phyloP scores from a whole-genome alignment of 352 stramenopile species.

The Phytophthora pseudosyringae region DNA sequence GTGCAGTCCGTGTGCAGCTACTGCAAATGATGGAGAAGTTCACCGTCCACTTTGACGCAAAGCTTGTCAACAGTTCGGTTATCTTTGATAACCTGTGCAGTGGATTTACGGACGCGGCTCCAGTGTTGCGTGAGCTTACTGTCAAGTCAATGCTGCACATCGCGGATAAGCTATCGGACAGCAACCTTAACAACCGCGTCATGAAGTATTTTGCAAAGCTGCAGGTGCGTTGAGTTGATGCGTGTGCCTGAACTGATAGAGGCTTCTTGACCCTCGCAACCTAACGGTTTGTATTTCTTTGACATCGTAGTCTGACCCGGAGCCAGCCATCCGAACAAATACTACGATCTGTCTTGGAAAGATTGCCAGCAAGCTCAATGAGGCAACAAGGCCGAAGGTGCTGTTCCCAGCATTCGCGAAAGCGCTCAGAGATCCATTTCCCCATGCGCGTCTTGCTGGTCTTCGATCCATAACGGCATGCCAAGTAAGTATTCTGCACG shows the following conservation, averaged over 20 bases:
- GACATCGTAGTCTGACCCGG: constrained; percentile 69
- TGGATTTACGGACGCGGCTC: constrained; percentile 90
- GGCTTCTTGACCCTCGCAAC: background rate
- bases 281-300: background rate
- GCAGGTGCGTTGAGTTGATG: constrained; percentile 53
- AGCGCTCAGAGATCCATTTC: constrained; percentile 88
- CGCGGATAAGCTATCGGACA: constrained; percentile 89
- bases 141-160: constrained; percentile 94
- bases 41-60: constrained; percentile 87
- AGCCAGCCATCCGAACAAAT: constrained; percentile 93
- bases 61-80: constrained; percentile 90
- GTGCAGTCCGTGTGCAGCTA: constrained; percentile 89
- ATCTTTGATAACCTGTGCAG: constrained; percentile 93
- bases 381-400: constrained; percentile 87
- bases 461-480: constrained; percentile 83
- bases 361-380: constrained; percentile 88
- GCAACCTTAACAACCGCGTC: constrained; percentile 92
- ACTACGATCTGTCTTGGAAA: constrained; percentile 93
- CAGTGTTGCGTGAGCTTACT: constrained; percentile 90
- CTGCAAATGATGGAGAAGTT: constrained; percentile 94
- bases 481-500: constrained; percentile 52
- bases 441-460: constrained; percentile 87
- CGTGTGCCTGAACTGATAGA: background rate
- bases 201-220: constrained; percentile 94
- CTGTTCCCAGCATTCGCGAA: constrained; percentile 89